A percentile compares a stretch with the other conserved stretches of the same genome.
Evolutionary conservation across 768 basidiomycete species (phyloP).

Genomic region (Lyophyllum semitale): DNA sequence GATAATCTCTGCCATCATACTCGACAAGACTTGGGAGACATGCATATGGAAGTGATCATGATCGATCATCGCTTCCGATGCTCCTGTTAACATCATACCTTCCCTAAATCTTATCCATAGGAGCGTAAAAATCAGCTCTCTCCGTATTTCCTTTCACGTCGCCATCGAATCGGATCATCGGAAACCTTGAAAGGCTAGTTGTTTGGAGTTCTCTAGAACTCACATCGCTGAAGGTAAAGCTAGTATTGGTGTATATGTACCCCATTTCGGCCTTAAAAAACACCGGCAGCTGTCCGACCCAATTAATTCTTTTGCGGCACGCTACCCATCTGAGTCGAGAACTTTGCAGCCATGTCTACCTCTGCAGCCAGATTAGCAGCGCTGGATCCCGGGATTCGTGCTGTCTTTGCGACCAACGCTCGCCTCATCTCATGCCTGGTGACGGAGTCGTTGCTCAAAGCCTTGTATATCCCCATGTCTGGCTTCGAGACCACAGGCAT

Average conservation of each 20-base stretch:
- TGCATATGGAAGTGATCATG: no score
- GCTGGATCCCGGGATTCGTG: constrained; percentile 39
- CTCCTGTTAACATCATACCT: not conserved
- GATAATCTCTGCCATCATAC: not conserved
- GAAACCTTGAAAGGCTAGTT: not conserved
- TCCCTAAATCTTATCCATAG: not conserved
- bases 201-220: not conserved
- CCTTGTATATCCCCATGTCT: constrained; percentile 45
- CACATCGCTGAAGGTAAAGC: not conserved
- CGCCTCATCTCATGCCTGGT: constrained; percentile 60
- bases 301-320: no score
- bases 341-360: constrained; percentile 24
- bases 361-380: constrained; percentile 26
- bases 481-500: constrained; percentile 38
- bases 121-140: not conserved
- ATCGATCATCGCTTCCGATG: no score
- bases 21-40: no score
- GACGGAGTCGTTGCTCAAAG: constrained; percentile 53
- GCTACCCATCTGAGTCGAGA: not conserved
- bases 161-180: not conserved
- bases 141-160: not conserved
- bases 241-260: not conserved
- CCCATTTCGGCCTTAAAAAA: not conserved
- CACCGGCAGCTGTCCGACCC: no score
- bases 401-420: constrained; percentile 48